Evolutionary conservation across 225 moss, liverwort and hornwort species (phyloP).

Genomic region (Sphagnum tenellum): DNA sequence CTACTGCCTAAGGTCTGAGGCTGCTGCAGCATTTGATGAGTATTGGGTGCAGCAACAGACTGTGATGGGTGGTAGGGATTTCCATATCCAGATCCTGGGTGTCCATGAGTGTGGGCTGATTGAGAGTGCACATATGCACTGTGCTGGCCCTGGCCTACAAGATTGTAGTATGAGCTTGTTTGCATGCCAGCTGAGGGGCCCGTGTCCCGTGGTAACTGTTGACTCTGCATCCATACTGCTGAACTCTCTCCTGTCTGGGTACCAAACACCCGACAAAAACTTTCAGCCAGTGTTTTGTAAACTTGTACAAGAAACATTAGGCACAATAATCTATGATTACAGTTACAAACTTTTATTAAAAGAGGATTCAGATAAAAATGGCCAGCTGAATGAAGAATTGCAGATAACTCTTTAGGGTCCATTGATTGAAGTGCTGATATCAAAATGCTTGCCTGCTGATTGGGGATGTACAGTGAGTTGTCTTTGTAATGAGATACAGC

Average conservation of each 20-base stretch:
- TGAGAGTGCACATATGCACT: conserved; percentile 67
- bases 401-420: too few relatives aligned
- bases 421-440: too few relatives aligned
- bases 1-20: conserved; percentile 62
- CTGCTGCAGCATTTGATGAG: conserved; percentile 92
- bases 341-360: too few relatives aligned
- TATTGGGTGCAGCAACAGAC: conserved; percentile 48
- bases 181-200: conserved; percentile 41
- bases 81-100: conserved; percentile 58
- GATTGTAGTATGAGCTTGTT: conserved; percentile 82
- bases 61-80: conserved; percentile 47
- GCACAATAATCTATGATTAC: too few relatives aligned
- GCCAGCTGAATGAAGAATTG: too few relatives aligned
- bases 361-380: too few relatives aligned
- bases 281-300: too few relatives aligned
- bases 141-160: conserved; percentile 87
- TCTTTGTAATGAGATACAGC: conserved; percentile 65
- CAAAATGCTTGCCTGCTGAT: conserved; percentile 49
- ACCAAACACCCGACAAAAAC: not conserved
- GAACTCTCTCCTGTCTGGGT: conserved; percentile 45
- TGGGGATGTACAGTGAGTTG: conserved; percentile 52
- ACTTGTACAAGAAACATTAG: too few relatives aligned
- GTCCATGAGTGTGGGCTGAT: conserved; percentile 49
- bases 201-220: conserved; percentile 65
- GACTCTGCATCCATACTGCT: conserved; percentile 65